Evolutionary conservation across 2,329 filamentous ascomycete genomes (phyloP).

Genomic region (Thelonectria discophora): DNA sequence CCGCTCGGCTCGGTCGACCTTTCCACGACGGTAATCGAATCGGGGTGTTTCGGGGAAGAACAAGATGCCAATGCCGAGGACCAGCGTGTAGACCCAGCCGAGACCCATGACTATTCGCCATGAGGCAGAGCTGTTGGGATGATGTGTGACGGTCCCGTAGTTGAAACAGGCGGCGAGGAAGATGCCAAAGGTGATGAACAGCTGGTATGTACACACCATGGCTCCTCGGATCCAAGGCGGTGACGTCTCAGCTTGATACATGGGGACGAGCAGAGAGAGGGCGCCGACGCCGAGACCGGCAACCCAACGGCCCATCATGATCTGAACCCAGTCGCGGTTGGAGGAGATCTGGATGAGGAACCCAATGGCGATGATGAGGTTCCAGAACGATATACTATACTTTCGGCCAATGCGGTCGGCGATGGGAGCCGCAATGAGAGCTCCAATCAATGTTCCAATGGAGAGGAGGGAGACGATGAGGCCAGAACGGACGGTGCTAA

Average conservation of each 20-base stretch:
- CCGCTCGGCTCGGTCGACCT: conserved; percentile 54
- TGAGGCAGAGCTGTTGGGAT: conserved; percentile 55
- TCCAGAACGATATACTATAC: conserved; percentile 69
- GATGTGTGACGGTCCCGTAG: conserved; percentile 65
- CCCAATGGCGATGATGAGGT: conserved; percentile 68
- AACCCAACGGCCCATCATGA: conserved; percentile 71
- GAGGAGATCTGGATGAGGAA: conserved; percentile 74
- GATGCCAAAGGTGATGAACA: conserved; percentile 78
- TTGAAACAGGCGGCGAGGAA: conserved; percentile 68
- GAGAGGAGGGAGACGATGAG: conserved; percentile 67
- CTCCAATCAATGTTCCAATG: conserved; percentile 69
- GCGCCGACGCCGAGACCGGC: conserved; percentile 74
- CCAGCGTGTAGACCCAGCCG: conserved; percentile 59
- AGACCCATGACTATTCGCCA: conserved; percentile 70
- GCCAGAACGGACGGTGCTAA: conserved; percentile 64
- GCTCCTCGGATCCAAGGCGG: conserved; percentile 73
- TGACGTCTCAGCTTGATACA: conserved; percentile 78
- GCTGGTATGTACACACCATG: conserved; percentile 73
- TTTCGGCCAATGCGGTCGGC: conserved; percentile 72
- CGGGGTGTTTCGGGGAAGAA: conserved; percentile 63
- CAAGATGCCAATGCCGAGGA: conserved; percentile 59
- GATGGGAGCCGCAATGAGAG: conserved; percentile 67
- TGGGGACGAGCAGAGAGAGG: conserved; percentile 71
- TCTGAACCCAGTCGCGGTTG: conserved; percentile 65
- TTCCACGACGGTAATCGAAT: conserved; percentile 59